A percentile compares a stretch with the other conserved stretches of the same genome.
These are phyloP conservation scores for Piper longum DNA, from an alignment of 164 flowering plant genomes.

Conservation along the genomic window DNA sequence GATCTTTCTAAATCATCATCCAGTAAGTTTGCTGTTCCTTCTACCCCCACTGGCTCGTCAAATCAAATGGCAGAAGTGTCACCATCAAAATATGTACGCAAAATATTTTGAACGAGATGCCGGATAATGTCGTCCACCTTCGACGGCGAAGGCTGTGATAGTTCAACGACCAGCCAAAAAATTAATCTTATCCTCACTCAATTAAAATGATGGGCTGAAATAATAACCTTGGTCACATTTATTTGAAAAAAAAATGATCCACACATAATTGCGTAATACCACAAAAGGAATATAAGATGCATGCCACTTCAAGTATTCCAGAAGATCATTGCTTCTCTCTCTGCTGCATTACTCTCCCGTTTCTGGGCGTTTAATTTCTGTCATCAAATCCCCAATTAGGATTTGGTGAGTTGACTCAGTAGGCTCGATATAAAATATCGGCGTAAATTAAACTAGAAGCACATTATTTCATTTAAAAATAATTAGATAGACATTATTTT, in stretches of 20 bases:
- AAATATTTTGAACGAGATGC: too few relatives aligned
- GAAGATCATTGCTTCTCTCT: slow-evolving; percentile 41
- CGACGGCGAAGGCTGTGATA: slow-evolving; percentile 57
- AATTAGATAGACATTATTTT: too few relatives aligned
- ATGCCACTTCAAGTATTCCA: slow-evolving; percentile 70
- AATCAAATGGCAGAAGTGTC: slow-evolving; percentile 18
- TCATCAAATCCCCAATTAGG: too few relatives aligned
- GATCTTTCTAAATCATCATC: slow-evolving; percentile 22
- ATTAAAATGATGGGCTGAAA: not conserved
- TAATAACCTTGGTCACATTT: not conserved
- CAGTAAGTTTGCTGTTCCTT: slow-evolving; percentile 9
- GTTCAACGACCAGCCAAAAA: slow-evolving; percentile 50
- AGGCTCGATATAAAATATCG: too few relatives aligned
- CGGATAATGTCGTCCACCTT: slow-evolving; percentile 73
- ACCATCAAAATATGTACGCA: slow-evolving; percentile 36
- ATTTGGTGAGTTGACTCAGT: too few relatives aligned
- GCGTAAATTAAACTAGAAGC: too few relatives aligned
- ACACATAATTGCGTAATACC: not conserved
- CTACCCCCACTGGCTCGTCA: slow-evolving; percentile 19
- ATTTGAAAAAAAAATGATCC: too few relatives aligned
- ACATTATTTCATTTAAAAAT: too few relatives aligned
- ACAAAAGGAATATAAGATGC: not conserved
- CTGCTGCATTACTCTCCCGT: slow-evolving; percentile 33
- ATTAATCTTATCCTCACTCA: not conserved
- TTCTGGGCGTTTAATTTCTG: slow-evolving; percentile 56